These are phyloP conservation scores for Phanerochaete carnosa DNA, from an alignment of 768 basidiomycete genomes.

Conservation along the genomic window DNA sequence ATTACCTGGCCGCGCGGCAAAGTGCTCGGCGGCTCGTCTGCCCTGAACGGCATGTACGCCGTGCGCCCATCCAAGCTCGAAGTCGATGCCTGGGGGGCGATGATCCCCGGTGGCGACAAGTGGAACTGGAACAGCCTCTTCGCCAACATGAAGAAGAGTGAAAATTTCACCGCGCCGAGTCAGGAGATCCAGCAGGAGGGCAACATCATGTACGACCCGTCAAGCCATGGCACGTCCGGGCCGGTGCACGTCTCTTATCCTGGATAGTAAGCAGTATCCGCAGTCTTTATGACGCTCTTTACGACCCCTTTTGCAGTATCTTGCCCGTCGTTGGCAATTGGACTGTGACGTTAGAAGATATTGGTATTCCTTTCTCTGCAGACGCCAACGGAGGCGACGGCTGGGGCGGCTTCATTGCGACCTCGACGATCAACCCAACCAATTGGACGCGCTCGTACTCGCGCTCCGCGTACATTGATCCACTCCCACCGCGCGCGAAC, in stretches of 20 bases:
- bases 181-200: conserved; percentile 35
- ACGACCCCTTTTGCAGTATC: conserved; percentile 33
- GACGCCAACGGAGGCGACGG: conserved; percentile 47
- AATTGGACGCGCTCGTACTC: conserved; percentile 67
- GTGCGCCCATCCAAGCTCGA: conserved; percentile 50
- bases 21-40: conserved; percentile 65
- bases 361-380: conserved; percentile 38
- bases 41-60: conserved; percentile 69
- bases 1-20: conserved; percentile 63
- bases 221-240: conserved; percentile 50
- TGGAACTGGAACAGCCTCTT: conserved; percentile 50
- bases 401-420: conserved; percentile 51
- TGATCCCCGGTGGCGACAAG: conserved; percentile 35
- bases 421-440: conserved; percentile 56
- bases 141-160: conserved; percentile 45
- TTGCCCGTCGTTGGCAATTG: conserved; percentile 52
- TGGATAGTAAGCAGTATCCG: conserved; percentile 42
- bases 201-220: conserved; percentile 41
- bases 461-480: conserved; percentile 63
- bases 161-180: conserved; percentile 54
- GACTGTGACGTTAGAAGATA: conserved; percentile 44
- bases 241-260: conserved; percentile 48
- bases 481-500: conserved; percentile 58
- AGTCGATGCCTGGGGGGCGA: conserved; percentile 42
- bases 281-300: not conserved